A percentile compares a stretch with the other conserved stretches of the same genome.
These are phyloP conservation scores for Zygoascus meyerae DNA, from an alignment of 1,139 yeast species.

Conservation along the genomic window DNA sequence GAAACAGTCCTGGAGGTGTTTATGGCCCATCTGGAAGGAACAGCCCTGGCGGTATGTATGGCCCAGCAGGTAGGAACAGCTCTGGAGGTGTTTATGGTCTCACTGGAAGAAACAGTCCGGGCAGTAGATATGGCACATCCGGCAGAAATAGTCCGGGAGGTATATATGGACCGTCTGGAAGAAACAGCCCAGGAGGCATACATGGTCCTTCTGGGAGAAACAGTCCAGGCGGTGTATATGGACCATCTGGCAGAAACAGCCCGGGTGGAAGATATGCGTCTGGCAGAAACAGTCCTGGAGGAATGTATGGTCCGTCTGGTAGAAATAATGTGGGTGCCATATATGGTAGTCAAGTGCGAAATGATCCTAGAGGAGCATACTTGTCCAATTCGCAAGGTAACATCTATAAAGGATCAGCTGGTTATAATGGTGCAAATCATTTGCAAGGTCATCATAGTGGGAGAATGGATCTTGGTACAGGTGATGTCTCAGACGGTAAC, in stretches of 20 bases:
- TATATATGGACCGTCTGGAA: neutral
- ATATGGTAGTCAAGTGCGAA: too few relatives aligned
- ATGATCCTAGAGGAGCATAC: too few relatives aligned
- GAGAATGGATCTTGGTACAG: too few relatives aligned
- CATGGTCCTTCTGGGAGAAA: neutral
- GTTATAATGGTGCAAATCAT: too few relatives aligned
- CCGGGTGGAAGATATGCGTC: neutral
- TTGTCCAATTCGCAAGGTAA: too few relatives aligned
- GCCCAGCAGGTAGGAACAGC: neutral
- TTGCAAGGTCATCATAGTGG: too few relatives aligned
- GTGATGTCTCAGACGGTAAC: too few relatives aligned
- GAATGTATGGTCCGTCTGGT: neutral
- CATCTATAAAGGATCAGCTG: too few relatives aligned
- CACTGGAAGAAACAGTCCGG: neutral
- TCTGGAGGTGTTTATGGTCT: neutral
- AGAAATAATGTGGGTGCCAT: neutral
- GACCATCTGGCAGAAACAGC: neutral
- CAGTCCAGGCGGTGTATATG: conserved; percentile 1
- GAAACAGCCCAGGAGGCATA: neutral
- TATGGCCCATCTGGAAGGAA: neutral
- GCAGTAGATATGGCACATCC: neutral
- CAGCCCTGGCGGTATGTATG: neutral
- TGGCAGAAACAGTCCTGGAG: conserved; percentile 1
- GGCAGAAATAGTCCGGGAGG: too few relatives aligned
- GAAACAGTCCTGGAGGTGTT: neutral